These are phyloP conservation scores for Ophiobolus disseminans DNA, from an alignment of 2,329 filamentous ascomycete genomes.

Conservation along the genomic window DNA sequence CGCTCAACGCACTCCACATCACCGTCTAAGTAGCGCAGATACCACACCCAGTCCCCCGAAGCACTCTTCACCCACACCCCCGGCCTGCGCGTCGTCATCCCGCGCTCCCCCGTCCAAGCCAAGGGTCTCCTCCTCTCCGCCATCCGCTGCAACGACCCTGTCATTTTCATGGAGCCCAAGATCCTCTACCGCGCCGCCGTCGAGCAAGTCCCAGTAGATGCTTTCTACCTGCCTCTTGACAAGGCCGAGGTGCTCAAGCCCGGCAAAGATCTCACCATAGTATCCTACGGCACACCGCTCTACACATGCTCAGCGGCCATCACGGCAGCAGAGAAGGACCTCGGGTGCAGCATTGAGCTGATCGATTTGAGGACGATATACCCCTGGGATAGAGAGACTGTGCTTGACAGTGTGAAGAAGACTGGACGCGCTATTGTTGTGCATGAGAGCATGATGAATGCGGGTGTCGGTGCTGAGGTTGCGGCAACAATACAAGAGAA, in stretches of 20 bases:
- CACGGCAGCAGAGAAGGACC: constrained; percentile 74
- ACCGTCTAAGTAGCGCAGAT: constrained; percentile 48
- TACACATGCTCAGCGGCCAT: constrained; percentile 84
- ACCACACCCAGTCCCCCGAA: constrained; percentile 91
- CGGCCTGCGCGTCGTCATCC: constrained; percentile 83
- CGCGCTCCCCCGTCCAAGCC: constrained; percentile 83
- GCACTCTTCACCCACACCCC: constrained; percentile 87
- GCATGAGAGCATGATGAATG: constrained; percentile 91
- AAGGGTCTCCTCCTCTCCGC: constrained; percentile 86
- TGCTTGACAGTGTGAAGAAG: constrained; percentile 83
- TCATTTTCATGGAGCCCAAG: constrained; percentile 94
- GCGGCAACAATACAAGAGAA: constrained; percentile 87
- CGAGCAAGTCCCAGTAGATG: constrained; percentile 82
- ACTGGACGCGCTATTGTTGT: constrained; percentile 87
- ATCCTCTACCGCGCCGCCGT: constrained; percentile 89
- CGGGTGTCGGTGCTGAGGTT: constrained; percentile 86
- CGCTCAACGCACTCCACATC: neutral
- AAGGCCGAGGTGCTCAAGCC: constrained; percentile 85
- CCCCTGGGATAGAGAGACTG: constrained; percentile 85
- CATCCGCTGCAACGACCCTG: constrained; percentile 78
- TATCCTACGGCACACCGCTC: constrained; percentile 88
- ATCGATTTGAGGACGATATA: constrained; percentile 89
- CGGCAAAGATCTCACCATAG: constrained; percentile 80
- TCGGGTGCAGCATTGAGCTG: constrained; percentile 79
- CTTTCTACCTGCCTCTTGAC: constrained; percentile 83